Conservation (phyloP, 192 early-diverging fungal genomes). For the Dimargaris cristalligena region DNA sequence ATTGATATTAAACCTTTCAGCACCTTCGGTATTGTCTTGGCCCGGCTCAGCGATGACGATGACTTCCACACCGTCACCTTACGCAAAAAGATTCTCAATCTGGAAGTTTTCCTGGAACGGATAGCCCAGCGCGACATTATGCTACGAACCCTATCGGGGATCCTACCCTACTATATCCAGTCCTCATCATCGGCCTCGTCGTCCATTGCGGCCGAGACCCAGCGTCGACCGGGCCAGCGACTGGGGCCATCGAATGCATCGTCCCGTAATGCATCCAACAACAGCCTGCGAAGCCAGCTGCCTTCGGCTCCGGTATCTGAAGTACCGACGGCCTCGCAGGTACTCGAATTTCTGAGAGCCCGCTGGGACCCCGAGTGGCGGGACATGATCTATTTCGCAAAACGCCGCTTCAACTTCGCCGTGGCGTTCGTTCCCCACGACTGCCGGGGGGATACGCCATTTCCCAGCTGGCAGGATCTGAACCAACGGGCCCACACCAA, state of each 20-base stretch:
- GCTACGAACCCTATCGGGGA: constrained; percentile 7
- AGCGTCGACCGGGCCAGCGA: not conserved
- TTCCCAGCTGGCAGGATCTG: not conserved
- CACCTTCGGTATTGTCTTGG: constrained; percentile 10
- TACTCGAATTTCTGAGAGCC: not conserved
- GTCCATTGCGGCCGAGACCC: not conserved
- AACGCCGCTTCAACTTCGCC: constrained; percentile 9
- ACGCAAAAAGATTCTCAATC: not conserved
- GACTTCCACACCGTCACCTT: constrained; percentile 1
- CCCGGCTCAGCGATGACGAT: constrained; percentile 2
- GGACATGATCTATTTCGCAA: constrained; percentile 5
- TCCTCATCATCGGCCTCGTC: no score
- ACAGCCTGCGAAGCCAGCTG: no score
- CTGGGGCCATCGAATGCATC: no score
- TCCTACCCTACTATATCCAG: constrained; percentile 4
- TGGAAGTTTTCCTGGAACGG: constrained; percentile 6
- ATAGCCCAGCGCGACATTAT: constrained; percentile 4
- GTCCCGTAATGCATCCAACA: no score
- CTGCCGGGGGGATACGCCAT: not conserved
- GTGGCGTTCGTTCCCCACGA: constrained; percentile 2
- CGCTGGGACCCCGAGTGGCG: constrained; percentile 5
- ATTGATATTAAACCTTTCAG: constrained; percentile 9
- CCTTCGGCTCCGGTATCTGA: not conserved
- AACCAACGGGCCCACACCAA: constrained; percentile 1
- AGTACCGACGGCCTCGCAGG: not conserved